Percentiles rank a stretch among this genome's conserved stretches.
Conservation (phyloP, 2,329 filamentous ascomycete species). For the Penicillium crustosum region DNA sequence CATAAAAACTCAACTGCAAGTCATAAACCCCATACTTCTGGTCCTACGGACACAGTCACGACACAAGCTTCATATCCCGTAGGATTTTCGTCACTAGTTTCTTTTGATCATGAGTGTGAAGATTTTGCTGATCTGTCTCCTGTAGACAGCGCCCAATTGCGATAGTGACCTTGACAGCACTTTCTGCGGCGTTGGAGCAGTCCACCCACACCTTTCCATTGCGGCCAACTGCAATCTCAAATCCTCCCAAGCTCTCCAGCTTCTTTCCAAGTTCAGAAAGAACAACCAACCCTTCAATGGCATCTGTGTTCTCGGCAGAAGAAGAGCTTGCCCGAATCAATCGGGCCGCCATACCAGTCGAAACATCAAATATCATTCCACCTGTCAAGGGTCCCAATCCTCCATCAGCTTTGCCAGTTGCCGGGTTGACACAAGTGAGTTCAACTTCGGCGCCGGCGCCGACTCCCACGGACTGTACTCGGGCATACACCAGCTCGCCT, state of each 20-base stretch:
- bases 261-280: slow-evolving; percentile 80
- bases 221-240: slow-evolving; percentile 89
- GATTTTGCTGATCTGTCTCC: slow-evolving; percentile 67
- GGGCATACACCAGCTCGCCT: slow-evolving; percentile 84
- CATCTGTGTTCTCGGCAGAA: slow-evolving; percentile 32
- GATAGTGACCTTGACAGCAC: slow-evolving; percentile 64
- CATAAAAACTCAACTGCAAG: slow-evolving; percentile 5
- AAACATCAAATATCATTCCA: slow-evolving; percentile 84
- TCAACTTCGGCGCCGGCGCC: slow-evolving; percentile 85
- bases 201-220: slow-evolving; percentile 94
- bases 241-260: slow-evolving; percentile 60
- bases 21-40: slow-evolving; percentile 12
- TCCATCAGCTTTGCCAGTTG: slow-evolving; percentile 86
- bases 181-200: slow-evolving; percentile 60
- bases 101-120: slow-evolving; percentile 46
- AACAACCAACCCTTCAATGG: slow-evolving; percentile 67
- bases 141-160: slow-evolving; percentile 75
- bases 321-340: slow-evolving; percentile 54
- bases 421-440: slow-evolving; percentile 81
- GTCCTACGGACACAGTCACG: slow-evolving; percentile 17
- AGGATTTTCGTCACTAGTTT: slow-evolving; percentile 47
- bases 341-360: slow-evolving; percentile 76
- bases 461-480: slow-evolving; percentile 73
- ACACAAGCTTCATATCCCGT: slow-evolving; percentile 41
- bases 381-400: slow-evolving; percentile 79